These are phyloP conservation scores for Panus rudis DNA, from an alignment of 768 basidiomycete genomes.

Conservation along the genomic window DNA sequence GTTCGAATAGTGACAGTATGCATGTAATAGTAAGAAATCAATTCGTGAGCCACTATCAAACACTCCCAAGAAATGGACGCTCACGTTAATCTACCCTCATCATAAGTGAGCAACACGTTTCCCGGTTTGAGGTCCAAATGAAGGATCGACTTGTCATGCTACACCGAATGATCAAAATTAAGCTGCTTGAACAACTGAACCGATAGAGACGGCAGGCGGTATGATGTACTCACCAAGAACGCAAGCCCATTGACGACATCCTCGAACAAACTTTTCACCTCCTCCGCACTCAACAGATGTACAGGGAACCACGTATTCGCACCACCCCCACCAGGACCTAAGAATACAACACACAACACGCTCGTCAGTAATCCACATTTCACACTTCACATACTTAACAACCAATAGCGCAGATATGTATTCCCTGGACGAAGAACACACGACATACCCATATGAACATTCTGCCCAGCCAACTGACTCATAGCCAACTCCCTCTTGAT, in stretches of 20 bases:
- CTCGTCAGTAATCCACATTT: too few relatives aligned
- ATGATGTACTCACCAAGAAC: conserved; percentile 60
- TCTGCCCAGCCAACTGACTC: conserved; percentile 9
- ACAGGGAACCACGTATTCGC: conserved; percentile 54
- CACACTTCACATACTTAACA: too few relatives aligned
- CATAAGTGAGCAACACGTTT: conserved; percentile 89
- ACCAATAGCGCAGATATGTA: too few relatives aligned
- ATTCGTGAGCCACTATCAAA: background rate
- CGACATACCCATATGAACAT: conserved; percentile 15
- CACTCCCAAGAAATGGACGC: too few relatives aligned
- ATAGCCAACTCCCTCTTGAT: conserved; percentile 45
- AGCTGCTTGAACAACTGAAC: too few relatives aligned
- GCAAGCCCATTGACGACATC: conserved; percentile 84
- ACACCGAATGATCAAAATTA: conserved; percentile 3
- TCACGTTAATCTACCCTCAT: conserved; percentile 77
- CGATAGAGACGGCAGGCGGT: background rate
- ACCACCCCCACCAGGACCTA: conserved; percentile 13
- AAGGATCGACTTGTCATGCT: conserved; percentile 81
- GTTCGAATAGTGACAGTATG: too few relatives aligned
- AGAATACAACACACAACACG: too few relatives aligned
- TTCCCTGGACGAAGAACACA: conserved; percentile 6
- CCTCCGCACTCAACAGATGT: conserved; percentile 79
- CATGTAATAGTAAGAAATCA: background rate
- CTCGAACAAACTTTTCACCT: conserved; percentile 71
- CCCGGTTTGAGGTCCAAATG: conserved; percentile 94